Evolutionary conservation across 177 flowering plant species (phyloP), one percentile per base, ranked within the genome.

Genomic region (Vitis hybrid): DNA sequence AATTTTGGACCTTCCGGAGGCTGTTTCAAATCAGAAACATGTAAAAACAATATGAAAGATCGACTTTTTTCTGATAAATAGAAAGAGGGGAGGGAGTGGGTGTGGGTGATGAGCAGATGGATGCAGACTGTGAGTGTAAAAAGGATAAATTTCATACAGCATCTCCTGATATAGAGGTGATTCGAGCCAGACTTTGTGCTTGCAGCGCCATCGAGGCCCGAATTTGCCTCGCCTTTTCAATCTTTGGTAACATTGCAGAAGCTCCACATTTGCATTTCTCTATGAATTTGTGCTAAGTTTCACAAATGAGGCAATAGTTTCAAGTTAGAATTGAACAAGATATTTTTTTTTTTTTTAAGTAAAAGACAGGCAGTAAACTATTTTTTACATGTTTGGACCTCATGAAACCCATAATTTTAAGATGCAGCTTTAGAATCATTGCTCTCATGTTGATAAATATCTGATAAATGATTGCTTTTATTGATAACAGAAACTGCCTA

Each of bases 211-310:
- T 83, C 58, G 87, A 69, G 56, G 85, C 87, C 82, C 91, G 84
- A 24, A 82, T 77, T 69, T 90, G 78, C 78, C 86, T 93, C 4
- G 97, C 93, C 80, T 88, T 88, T 71, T 88, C 98, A 80, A 95
- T 84, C 88, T 91, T 93, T 50, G 91, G 86, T 65, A 88, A 56
- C 94, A 95, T 86, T 65, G 83, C 72, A 62, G 91, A 84, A 69
- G 99, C 91, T 70, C 92, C 96, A 84, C 71, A 73, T 83, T 88
- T 94, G 83, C 95, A 90, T 82, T 85, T 93, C 46, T 88, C 98
- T 68, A 92, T 90, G 76, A 95, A 95, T 83, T 93, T 95, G 79
- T 95, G 99, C 99, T 95, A 64, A 30, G 3, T 14, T 66, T 54
- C 53, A 60, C 65, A 67, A 10, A 41, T 2, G 65, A 11, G 49